Conservation (phyloP, 306 rosid genomes). For the Begonia masoniana region DNA sequence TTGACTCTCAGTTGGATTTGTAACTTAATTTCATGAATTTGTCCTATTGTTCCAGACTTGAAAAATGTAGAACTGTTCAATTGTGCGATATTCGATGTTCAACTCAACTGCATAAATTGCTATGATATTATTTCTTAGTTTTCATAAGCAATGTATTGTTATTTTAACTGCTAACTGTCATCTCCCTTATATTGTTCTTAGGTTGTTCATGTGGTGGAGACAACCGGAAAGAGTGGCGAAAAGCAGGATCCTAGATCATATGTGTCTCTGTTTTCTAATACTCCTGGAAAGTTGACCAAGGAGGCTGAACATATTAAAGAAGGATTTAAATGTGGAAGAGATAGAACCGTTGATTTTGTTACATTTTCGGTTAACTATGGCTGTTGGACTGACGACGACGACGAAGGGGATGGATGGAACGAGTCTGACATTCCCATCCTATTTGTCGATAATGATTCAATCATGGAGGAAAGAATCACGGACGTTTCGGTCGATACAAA, state of each 20-base stretch:
- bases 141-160: background rate
- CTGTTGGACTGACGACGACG: constrained; percentile 54
- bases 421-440: constrained; percentile 60
- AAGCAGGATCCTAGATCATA: constrained; percentile 37
- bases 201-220: constrained; percentile 92
- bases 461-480: constrained; percentile 34
- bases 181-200: constrained; percentile 16
- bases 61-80: too few species aligned
- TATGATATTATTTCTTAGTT: too few species aligned
- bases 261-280: constrained; percentile 63
- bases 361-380: constrained; percentile 70
- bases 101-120: too few species aligned
- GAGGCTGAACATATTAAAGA: constrained; percentile 63
- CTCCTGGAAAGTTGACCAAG: constrained; percentile 84
- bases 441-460: constrained; percentile 25
- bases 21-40: too few species aligned
- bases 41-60: too few species aligned
- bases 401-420: constrained; percentile 46
- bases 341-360: constrained; percentile 60
- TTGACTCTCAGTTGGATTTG: background rate
- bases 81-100: too few species aligned
- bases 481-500: constrained; percentile 52
- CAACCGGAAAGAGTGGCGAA: constrained; percentile 34
- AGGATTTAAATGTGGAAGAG: constrained; percentile 64
- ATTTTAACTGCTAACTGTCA: background rate